Evolutionary conservation across 345 rosid species (phyloP).

Genomic region (Heritiera littoralis): DNA sequence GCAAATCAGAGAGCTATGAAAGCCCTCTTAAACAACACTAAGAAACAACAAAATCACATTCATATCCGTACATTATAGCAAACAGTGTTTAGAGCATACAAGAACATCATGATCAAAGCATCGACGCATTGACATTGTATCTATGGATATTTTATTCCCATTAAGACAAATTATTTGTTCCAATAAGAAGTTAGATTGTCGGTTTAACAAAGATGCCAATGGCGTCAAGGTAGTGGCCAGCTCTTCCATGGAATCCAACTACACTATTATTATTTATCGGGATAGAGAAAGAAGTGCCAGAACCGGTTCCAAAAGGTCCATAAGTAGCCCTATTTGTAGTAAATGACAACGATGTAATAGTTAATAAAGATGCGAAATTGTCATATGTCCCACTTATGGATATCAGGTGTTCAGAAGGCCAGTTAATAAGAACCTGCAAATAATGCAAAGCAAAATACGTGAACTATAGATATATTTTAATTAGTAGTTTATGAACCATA

Average conservation of each 20-base stretch:
- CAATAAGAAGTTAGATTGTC: background rate
- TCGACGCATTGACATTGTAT: no score
- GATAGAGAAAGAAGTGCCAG: conserved; percentile 10
- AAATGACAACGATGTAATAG: background rate
- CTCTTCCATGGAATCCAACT: conserved; percentile 9
- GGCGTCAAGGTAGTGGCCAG: background rate
- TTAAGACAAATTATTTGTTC: background rate
- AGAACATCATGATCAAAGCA: background rate
- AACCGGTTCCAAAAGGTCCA: background rate
- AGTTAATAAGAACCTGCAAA: background rate
- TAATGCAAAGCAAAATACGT: background rate
- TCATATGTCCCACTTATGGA: conserved; percentile 11
- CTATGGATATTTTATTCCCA: no score
- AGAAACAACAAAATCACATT: background rate
- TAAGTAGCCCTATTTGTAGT: background rate
- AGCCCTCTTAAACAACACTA: background rate
- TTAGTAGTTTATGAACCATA: no score
- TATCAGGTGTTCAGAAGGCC: background rate
- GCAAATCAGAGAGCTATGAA: background rate
- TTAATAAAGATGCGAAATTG: background rate
- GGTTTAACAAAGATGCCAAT: background rate
- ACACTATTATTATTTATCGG: background rate
- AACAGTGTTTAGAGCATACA: background rate
- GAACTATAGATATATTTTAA: no score
- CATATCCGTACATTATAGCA: background rate